Conservation (phyloP, 139 green algal genomes). For the Picochlorum sp. region DNA sequence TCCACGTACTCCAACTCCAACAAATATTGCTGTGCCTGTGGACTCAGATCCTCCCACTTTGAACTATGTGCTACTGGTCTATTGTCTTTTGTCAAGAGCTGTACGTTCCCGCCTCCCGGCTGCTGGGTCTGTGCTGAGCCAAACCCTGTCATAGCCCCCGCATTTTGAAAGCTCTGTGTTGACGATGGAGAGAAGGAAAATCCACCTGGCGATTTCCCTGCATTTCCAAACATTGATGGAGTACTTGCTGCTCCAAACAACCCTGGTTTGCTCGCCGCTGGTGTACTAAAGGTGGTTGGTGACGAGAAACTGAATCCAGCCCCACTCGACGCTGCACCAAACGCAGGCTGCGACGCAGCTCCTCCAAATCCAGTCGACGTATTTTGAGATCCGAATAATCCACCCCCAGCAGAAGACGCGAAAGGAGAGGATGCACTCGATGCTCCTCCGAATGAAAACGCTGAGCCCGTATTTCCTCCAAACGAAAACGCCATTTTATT, state of each 20-base stretch:
- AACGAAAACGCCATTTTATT: not conserved
- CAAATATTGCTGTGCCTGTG: constrained; percentile 34
- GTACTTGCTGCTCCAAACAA: constrained; percentile 12
- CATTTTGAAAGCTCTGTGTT: constrained; percentile 3
- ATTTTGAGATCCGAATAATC: no score
- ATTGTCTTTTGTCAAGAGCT: constrained; percentile 31
- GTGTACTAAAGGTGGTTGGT: not conserved
- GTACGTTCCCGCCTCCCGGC: constrained; percentile 14
- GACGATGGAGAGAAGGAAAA: not conserved
- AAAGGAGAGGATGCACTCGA: not conserved
- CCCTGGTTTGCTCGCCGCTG: constrained; percentile 1
- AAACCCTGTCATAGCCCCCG: not conserved
- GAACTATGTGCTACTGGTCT: constrained; percentile 32
- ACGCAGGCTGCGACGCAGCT: constrained; percentile 1
- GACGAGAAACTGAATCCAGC: constrained; percentile 13
- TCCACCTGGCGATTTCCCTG: constrained; percentile 4
- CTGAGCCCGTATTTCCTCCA: not conserved
- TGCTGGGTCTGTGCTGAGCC: constrained; percentile 12
- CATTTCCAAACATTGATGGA: constrained; percentile 21
- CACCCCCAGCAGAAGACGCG: not conserved
- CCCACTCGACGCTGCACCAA: constrained; percentile 13
- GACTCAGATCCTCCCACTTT: constrained; percentile 44
- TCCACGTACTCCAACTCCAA: constrained; percentile 31
- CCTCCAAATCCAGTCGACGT: not conserved
- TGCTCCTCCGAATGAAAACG: constrained; percentile 17